phyloP scores from a whole-genome alignment of 306 rosid genomes.

The Quercus glauca region DNA sequence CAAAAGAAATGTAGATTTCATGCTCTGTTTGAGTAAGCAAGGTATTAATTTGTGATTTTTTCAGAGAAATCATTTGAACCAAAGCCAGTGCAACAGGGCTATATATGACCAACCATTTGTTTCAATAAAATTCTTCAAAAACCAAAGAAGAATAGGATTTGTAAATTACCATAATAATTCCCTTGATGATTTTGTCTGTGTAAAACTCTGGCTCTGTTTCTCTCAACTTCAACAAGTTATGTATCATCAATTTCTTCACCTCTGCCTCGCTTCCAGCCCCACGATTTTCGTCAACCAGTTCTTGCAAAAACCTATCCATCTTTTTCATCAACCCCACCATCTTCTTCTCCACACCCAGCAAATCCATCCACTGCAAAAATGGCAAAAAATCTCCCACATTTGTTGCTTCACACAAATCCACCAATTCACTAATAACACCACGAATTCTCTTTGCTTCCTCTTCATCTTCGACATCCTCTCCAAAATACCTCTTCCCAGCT shows the following conservation, averaged over 20 bases:
- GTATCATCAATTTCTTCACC: no score
- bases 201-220: slow-evolving; percentile 26
- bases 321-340: slow-evolving; percentile 14
- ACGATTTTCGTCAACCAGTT: no score
- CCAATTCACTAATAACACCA: no score
- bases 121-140: no score
- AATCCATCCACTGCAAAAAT: slow-evolving; percentile 4
- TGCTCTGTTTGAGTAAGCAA: no score
- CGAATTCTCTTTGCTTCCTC: no score
- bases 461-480: no score
- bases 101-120: background rate
- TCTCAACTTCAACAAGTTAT: slow-evolving; percentile 24
- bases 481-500: no score
- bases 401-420: background rate
- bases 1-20: no score
- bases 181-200: slow-evolving; percentile 30
- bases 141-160: slow-evolving; percentile 14
- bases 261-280: no score
- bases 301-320: slow-evolving; percentile 1
- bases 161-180: slow-evolving; percentile 27
- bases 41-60: no score
- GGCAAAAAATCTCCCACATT: slow-evolving; percentile 12
- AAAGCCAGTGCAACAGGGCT: background rate
- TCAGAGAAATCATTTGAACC: no score
- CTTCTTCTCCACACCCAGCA: slow-evolving; percentile 7